Conservation (phyloP, 2,329 filamentous ascomycete species). For the Hymenoscyphus salicellus region DNA sequence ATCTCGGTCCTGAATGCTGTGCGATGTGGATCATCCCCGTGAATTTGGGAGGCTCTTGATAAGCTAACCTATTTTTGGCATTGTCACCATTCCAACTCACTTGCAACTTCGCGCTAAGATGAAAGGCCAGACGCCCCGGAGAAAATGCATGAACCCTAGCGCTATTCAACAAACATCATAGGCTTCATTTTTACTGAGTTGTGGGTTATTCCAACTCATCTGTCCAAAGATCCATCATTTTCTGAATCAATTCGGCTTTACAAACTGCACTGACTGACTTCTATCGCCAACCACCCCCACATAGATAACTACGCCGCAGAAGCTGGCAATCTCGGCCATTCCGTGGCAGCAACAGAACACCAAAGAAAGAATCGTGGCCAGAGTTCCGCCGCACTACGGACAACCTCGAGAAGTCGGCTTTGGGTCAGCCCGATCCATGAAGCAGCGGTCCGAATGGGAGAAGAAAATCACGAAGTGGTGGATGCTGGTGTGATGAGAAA, state of each 20-base stretch:
- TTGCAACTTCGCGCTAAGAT: too few relatives aligned
- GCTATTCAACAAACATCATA: not conserved
- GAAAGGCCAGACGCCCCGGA: too few relatives aligned
- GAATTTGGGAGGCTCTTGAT: not conserved
- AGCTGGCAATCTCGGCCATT: conserved; percentile 1
- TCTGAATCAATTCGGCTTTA: not conserved
- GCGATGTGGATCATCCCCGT: conserved; percentile 1
- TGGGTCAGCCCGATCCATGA: not conserved
- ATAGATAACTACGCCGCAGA: conserved; percentile 3
- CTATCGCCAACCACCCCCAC: not conserved
- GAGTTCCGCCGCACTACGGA: too few relatives aligned
- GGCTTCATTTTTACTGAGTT: not conserved
- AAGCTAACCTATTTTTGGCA: not conserved
- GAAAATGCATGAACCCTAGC: not conserved
- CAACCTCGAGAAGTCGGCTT: not conserved
- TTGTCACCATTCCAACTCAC: not conserved
- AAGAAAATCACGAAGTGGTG: not conserved
- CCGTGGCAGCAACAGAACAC: not conserved
- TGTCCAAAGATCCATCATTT: not conserved
- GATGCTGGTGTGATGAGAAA: too few relatives aligned
- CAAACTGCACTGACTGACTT: not conserved
- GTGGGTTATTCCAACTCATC: not conserved
- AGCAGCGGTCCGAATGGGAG: not conserved
- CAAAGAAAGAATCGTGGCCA: not conserved
- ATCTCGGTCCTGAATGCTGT: not conserved